These are phyloP conservation scores for Colletotrichum tanaceti DNA, from an alignment of 2,329 filamentous ascomycete species.

Conservation along the genomic window DNA sequence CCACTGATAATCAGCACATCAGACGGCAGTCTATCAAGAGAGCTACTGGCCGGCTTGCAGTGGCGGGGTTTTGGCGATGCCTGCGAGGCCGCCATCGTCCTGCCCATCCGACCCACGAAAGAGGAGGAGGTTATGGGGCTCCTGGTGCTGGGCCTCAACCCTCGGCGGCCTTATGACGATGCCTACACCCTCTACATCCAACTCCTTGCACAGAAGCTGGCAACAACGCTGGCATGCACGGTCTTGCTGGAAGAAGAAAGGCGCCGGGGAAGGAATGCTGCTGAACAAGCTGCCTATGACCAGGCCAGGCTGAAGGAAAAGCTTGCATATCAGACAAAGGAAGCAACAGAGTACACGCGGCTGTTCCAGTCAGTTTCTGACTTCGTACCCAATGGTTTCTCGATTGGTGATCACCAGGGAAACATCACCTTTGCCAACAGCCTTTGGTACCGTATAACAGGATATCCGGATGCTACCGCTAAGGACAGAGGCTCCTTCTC, in stretches of 20 bases:
- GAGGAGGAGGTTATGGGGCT: slow-evolving; percentile 75
- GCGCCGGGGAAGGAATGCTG: slow-evolving; percentile 62
- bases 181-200: slow-evolving; percentile 77
- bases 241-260: slow-evolving; percentile 79
- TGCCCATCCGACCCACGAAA: slow-evolving; percentile 75
- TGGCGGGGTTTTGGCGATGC: slow-evolving; percentile 74
- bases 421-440: slow-evolving; percentile 78
- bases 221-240: slow-evolving; percentile 76
- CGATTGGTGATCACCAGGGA: slow-evolving; percentile 73
- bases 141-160: slow-evolving; percentile 77
- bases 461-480: slow-evolving; percentile 52
- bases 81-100: slow-evolving; percentile 74
- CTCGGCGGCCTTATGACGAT: slow-evolving; percentile 77
- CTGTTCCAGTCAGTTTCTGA: slow-evolving; percentile 78
- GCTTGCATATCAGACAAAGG: slow-evolving; percentile 66
- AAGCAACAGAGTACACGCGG: slow-evolving; percentile 66
- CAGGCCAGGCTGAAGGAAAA: slow-evolving; percentile 74
- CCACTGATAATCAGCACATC: slow-evolving; percentile 56
- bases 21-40: slow-evolving; percentile 66
- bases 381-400: slow-evolving; percentile 79
- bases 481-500: slow-evolving; percentile 54
- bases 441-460: slow-evolving; percentile 68
- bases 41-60: slow-evolving; percentile 68
- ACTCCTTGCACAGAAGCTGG: slow-evolving; percentile 66
- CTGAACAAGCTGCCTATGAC: slow-evolving; percentile 74